Conservation (phyloP, 305 asterid genomes). For the Stenogyne calaminthoides region DNA sequence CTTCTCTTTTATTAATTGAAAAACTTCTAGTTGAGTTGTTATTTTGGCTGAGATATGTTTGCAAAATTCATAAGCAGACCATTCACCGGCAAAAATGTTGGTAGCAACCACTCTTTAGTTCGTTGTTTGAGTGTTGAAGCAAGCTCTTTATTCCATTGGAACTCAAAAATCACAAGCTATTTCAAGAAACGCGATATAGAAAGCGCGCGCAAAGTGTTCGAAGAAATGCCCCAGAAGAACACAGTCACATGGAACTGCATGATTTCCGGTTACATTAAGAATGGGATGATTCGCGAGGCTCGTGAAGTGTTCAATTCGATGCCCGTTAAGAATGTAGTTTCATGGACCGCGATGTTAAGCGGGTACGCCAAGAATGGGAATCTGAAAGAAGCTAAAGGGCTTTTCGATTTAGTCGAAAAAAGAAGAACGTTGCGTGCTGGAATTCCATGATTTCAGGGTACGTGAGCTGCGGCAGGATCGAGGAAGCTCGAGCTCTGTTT, state of each 20-base stretch:
- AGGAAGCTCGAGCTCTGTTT: conserved; percentile 48
- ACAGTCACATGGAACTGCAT: conserved; percentile 58
- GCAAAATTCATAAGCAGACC: conserved; percentile 24
- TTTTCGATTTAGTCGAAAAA: conserved; percentile 43
- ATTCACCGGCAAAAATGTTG: conserved; percentile 20
- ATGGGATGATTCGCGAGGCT: conserved; percentile 55
- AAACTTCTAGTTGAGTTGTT: background rate
- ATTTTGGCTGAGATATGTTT: conserved; percentile 24
- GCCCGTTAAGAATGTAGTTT: conserved; percentile 50
- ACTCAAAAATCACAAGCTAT: conserved; percentile 47
- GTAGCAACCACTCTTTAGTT: conserved; percentile 10
- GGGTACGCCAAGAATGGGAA: conserved; percentile 60
- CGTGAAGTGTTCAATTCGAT: conserved; percentile 47
- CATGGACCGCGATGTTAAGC: conserved; percentile 58
- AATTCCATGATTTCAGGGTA: conserved; percentile 57
- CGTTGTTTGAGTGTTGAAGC: conserved; percentile 35
- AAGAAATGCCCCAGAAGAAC: conserved; percentile 57
- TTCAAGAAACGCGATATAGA: conserved; percentile 44
- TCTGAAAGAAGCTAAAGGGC: conserved; percentile 48
- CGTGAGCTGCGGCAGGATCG: conserved; percentile 37
- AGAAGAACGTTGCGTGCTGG: conserved; percentile 52
- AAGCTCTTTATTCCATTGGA: conserved; percentile 44
- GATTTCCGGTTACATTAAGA: conserved; percentile 53
- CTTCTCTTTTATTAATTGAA: background rate
- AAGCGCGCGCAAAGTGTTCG: conserved; percentile 51